Evolutionary conservation across 176 grass and related monocot genomes (phyloP), one percentile per base, ranked within the genome.

Genomic region (Elaeis guineensis): DNA sequence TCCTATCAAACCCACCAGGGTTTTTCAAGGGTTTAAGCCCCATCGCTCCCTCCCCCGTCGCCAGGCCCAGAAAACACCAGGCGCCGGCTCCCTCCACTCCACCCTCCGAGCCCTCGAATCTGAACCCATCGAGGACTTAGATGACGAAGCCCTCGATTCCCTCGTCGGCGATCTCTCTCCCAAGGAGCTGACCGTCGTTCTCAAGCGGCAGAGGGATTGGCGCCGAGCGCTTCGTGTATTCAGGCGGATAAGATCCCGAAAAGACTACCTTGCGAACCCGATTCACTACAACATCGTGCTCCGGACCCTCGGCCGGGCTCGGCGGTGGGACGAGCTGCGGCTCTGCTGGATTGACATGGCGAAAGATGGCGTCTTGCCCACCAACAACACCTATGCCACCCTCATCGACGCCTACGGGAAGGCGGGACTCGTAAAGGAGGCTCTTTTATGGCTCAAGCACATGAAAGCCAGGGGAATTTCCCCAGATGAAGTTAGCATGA

Each of bases 401-500:
- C 75, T 89, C 21, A 76, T 83, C 25, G 86, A 90, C 67, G 71
- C 78, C 59, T 79, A 81, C 72, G 78, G 75, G 23, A 90, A 82
- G 75, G 86, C 78, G 2, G 86, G 86, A 49, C 50, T 66, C 19
- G 44, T 73, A 7, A 79, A 64, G 9, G 78, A 75, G 58, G 57
- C 82, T 49, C 81, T 90, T 58, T 66, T 90, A 19, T 72, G 83
- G 64, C 86, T 90, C 35, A 52, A 61, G 2, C 75, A 85, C 82
- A 90, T 90, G 86, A 72, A 17, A 21, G 21, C 86, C 8, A 60
- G 72, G 18, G 71, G 81, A 1, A 56, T 90, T 44, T 11, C 44
- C 21, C 78, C 82, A 0, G 86, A 90, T 17, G 86, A 90, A 64
- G 72, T 90, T 28, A 81, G 78, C 68, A 82, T 85, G 82, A 82